Evolutionary conservation across 2,329 filamentous ascomycete genomes (phyloP), one percentile per base, ranked within the genome.

Genomic region (Diaporthe aspalathi): DNA sequence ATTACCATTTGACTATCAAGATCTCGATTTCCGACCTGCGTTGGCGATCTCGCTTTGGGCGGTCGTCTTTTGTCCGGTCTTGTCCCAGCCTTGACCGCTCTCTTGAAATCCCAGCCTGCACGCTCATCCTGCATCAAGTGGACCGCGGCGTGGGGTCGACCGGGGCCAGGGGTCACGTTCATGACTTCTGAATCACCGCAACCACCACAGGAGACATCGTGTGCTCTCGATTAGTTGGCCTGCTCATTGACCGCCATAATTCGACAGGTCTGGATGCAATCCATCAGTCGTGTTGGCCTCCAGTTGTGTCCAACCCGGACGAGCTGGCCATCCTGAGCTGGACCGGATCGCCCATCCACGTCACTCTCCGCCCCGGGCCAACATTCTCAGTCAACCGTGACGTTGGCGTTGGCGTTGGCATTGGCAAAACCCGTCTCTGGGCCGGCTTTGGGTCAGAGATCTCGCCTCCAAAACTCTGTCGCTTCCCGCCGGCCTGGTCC

Each of bases 61-160:
- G 66, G 53, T 50, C 40, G 22, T 66, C 35, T 22, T 66, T 52
- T 29, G 35, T 27, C 68, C 40, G 63, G 49, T 52, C n/a, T 54
- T 49, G 54, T 70, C 45, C n/a, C n/a, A n/a, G n/a, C n/a, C 71
- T 60, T 73, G 71, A 73, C 71, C 71, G 71, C 71, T 73, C 56
- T 62, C 68, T 56, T 54, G 43, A 38, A 47, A 38, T 57, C 56
- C 50, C 53, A 56, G 35, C 20, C 47, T 67, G 60, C 60, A 63
- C 60, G 57, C 57, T 49, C 57, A 63, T 63, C 57, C 57, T 63
- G 60, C 60, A 49, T 63, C 14, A 17, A 45, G 71, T 71, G 71
- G 68, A 68, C 52, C 71, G 24, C 40, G 20, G 29, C 71, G 68
- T 73, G 71, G 68, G 56, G 67, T 50, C 49, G 70, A 69, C 57